Evolutionary conservation across 2,329 filamentous ascomycete species (phyloP), one percentile per base, ranked within the genome.

Genomic region (Fusarium compactum): DNA sequence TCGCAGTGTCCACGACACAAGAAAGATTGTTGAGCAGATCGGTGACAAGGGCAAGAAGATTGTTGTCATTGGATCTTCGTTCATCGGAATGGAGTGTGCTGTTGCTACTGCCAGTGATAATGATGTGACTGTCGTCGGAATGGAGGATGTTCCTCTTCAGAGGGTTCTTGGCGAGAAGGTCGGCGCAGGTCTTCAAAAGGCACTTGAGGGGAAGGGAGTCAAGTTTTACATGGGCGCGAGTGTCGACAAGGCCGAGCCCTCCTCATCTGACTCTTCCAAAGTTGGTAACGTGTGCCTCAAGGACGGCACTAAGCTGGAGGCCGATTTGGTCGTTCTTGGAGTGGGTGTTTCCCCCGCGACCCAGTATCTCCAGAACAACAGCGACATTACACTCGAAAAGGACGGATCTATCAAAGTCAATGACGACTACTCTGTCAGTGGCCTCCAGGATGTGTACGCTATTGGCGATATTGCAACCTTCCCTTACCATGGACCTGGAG

Each of bases 61-160:
- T 71, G 94, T 97, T 48, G 86, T 99, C 16, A 86, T 99, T 57
- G 96, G 96, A 43, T 95, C 92, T 63, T 97, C 94, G 1, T 99
- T 99, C 81, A 99, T 99, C 77, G 96, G 96, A 43, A 97, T 99
- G 92, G 96, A 99, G 81, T 89, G 97, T n/a, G 95, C 92, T 66
- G 96, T 95, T 69, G 91, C 97, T 1, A 90, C 92, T 0, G 82
- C 87, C 46, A 92, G 91, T 74, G 91, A 92, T 75, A 97, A 99
- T 79, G 83, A 90, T 11, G 94, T 99, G 18, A 92, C 92, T 10
- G 89, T 98, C 43, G 85, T 99, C 24, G 96, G 96, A 40, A 95
- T 95, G 92, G 94, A 97, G 77, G 89, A 89, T 63, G 89, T 89
- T 15, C 95, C 96, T 1, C 87, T 98, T 70, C 93, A 97, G 79